Percentiles rank a stretch among this genome's conserved stretches.
Conservation (phyloP, 2,329 filamentous ascomycete species). For the Fusarium nelsonii region DNA sequence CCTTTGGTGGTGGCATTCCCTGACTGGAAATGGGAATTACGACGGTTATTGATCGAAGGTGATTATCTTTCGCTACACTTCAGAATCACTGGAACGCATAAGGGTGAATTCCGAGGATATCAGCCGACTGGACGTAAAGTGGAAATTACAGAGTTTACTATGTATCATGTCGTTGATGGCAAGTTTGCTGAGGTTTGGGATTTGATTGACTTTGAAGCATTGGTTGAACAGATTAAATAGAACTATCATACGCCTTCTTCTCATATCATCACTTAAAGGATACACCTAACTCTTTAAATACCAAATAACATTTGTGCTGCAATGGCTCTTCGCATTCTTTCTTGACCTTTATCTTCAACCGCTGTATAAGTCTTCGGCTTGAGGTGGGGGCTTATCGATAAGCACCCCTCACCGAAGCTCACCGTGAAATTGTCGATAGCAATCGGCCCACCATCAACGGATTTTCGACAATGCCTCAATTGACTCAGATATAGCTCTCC, state of each 20-base stretch:
- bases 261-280: fast-evolving
- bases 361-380: not conserved
- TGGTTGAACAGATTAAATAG: slow-evolving; percentile 18
- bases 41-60: slow-evolving; percentile 3
- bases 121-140: slow-evolving; percentile 9
- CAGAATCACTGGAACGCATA: slow-evolving; percentile 8
- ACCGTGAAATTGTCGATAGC: slow-evolving; percentile 28
- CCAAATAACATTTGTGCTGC: no score
- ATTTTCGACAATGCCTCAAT: slow-evolving; percentile 41
- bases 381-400: slow-evolving; percentile 23
- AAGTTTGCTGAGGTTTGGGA: slow-evolving; percentile 18
- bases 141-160: slow-evolving; percentile 13
- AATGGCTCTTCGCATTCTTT: no score
- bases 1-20: slow-evolving; percentile 19
- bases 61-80: slow-evolving; percentile 13
- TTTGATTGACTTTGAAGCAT: slow-evolving; percentile 10
- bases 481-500: slow-evolving; percentile 13
- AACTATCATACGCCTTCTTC: fast-evolving
- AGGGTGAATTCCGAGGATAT: slow-evolving; percentile 5
- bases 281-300: no score
- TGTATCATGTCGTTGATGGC: slow-evolving; percentile 16
- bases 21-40: slow-evolving; percentile 15
- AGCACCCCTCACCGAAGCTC: slow-evolving; percentile 23
- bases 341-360: not conserved
- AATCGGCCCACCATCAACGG: slow-evolving; percentile 38